phyloP scores from a whole-genome alignment of 1,284 basidiomycete genomes.

The Naganishia cerealis region DNA sequence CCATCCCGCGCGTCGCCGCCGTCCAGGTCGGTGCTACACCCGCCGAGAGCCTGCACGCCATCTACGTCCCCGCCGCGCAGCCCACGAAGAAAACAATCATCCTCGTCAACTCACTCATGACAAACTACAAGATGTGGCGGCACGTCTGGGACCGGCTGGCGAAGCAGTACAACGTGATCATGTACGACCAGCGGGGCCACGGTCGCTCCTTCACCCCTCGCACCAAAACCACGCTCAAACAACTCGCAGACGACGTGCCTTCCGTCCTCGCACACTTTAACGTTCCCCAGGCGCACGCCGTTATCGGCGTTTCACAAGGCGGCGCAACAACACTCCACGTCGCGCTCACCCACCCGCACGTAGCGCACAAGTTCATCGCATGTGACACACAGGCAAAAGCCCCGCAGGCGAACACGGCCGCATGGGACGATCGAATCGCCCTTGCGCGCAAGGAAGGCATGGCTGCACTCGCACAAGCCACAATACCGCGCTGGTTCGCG shows the following conservation, averaged over 20 bases:
- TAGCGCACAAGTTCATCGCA: constrained; percentile 47
- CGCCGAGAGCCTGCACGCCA: constrained; percentile 34
- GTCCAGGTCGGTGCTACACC: constrained; percentile 37
- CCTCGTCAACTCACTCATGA: constrained; percentile 56
- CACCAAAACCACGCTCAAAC: constrained; percentile 47
- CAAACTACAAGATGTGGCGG: constrained; percentile 54
- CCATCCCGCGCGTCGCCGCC: constrained; percentile 40
- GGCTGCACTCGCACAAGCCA: constrained; percentile 49
- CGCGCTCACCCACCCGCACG: constrained; percentile 47
- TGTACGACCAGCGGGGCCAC: constrained; percentile 56
- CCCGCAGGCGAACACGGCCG: constrained; percentile 52
- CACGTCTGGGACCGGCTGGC: constrained; percentile 29
- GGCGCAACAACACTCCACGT: constrained; percentile 55
- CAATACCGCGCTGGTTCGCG: constrained; percentile 54
- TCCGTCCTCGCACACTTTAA: constrained; percentile 48
- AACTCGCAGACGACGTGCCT: constrained; percentile 53
- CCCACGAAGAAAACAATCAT: constrained; percentile 48
- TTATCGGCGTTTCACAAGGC: constrained; percentile 56
- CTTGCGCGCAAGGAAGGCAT: constrained; percentile 46
- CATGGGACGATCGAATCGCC: constrained; percentile 55
- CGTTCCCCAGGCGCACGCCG: constrained; percentile 45
- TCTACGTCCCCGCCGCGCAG: constrained; percentile 26
- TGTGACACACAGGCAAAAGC: constrained; percentile 55
- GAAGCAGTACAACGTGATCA: constrained; percentile 50
- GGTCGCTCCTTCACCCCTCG: constrained; percentile 51